Percentiles rank a stretch among this genome's conserved stretches.
Evolutionary conservation across 202 grass and related monocot genomes (phyloP).

Genomic region (Eragrostis tef): DNA sequence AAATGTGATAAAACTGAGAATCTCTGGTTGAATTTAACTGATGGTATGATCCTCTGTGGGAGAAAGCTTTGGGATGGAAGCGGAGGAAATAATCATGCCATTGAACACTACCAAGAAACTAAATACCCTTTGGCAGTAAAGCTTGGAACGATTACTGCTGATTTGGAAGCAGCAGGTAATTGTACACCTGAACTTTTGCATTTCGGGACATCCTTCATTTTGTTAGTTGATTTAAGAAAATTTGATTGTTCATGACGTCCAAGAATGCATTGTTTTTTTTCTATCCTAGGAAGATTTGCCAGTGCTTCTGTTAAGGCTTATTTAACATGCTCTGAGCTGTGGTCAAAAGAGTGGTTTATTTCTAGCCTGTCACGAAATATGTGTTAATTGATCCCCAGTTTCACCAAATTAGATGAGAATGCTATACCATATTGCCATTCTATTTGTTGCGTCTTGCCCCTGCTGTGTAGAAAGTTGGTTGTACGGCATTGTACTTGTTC

Average conservation of each 20-base stretch:
- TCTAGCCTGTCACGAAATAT: not conserved
- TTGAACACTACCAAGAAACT: constrained; percentile 83
- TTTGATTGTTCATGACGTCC: not conserved
- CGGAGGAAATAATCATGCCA: constrained; percentile 93
- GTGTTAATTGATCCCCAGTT: not conserved
- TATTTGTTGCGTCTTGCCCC: not conserved
- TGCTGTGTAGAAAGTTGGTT: not conserved
- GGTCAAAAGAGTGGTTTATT: not conserved
- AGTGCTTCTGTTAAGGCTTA: not conserved
- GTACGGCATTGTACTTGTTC: not conserved
- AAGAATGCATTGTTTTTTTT: not conserved
- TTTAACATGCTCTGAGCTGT: not conserved
- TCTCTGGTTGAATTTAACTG: constrained; percentile 98
- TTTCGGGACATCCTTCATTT: not conserved
- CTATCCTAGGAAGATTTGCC: not conserved
- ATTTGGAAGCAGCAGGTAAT: constrained; percentile 96
- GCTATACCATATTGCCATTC: not conserved
- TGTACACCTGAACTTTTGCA: constrained; percentile 48
- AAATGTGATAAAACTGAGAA: constrained; percentile 98
- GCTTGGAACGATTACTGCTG: constrained; percentile 91
- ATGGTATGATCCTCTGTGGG: constrained; percentile 90
- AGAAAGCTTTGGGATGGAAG: constrained; percentile 86
- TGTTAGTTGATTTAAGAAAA: not conserved
- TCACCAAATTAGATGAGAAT: not conserved
- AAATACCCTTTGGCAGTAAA: constrained; percentile 93